These are phyloP conservation scores for Lolium multiflorum DNA, from an alignment of 176 grass and related monocot species.

Conservation along the genomic window DNA sequence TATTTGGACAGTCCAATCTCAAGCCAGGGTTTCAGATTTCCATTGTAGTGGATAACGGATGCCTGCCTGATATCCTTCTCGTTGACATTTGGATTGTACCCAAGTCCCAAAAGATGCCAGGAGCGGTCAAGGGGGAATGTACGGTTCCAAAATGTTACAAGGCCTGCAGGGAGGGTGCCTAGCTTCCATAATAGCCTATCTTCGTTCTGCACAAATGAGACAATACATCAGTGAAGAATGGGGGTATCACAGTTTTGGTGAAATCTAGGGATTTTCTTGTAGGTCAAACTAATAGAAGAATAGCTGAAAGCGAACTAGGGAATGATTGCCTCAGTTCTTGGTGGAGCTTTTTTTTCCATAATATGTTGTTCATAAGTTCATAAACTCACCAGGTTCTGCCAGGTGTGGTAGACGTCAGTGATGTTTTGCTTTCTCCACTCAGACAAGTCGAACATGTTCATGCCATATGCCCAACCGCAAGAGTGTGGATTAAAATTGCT, in stretches of 20 bases:
- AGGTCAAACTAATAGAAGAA: conserved; percentile 7
- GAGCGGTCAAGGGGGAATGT: conserved; percentile 63
- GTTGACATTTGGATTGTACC: conserved; percentile 82
- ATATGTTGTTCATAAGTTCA: neutral
- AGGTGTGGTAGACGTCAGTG: conserved; percentile 78
- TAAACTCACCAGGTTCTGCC: conserved; percentile 84
- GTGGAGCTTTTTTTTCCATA: neutral
- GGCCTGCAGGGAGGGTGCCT: conserved; percentile 79
- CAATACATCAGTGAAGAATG: conserved; percentile 12
- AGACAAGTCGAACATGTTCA: conserved; percentile 94
- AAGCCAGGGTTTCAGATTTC: conserved; percentile 94
- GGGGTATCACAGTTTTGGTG: neutral
- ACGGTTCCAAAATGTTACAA: conserved; percentile 91
- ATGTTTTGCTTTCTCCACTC: conserved; percentile 98
- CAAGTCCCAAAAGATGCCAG: conserved; percentile 88
- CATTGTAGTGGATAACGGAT: conserved; percentile 90
- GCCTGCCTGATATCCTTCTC: conserved; percentile 68
- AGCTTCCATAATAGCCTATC: conserved; percentile 85
- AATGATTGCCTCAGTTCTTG: neutral
- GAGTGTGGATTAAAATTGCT: conserved; percentile 76
- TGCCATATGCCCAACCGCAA: conserved; percentile 90
- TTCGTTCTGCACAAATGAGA: conserved; percentile 62
- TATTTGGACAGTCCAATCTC: conserved; percentile 81
- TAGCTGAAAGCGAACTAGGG: neutral
- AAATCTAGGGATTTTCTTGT: neutral